Evolutionary conservation across 139 green algal genomes (phyloP), one percentile per base, ranked within the genome.

Genomic region (Tetradesmus lagerheimii): DNA sequence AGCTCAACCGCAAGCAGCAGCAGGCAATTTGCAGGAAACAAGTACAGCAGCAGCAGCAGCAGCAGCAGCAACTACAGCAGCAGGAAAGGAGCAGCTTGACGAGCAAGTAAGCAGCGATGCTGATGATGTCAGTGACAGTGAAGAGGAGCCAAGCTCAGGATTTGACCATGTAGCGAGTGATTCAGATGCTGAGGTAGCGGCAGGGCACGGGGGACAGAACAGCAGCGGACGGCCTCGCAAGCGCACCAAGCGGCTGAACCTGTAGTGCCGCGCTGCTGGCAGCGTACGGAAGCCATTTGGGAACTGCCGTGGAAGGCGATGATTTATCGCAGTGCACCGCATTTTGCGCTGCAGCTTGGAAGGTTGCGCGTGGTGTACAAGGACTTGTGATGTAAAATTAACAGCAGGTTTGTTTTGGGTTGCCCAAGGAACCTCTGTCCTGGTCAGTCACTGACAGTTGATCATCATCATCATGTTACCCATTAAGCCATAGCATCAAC

Each of bases 221-320:
- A 75, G 80, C 45, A 74, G n/a, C 12, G 82, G 82, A 23, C 71
- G 82, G 82, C 47, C 57, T 4, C 38, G 82, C 2, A 87, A 87
- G 20, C 53, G 53, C 35, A 57, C 82, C 9, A 87, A 87, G 57
- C 53, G 57, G 16, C 25, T 86, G 0, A 74, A 75, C 15, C 6
- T 84, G 79, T 84, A 45, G 53, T 12, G 6, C 75, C 1, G 75
- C 27, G 15, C 14, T 64, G 50, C 50, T 64, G 50, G 0, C 18
- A 5, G 53, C 15, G 53, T 1, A 4, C 16, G 9, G 53, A 25
- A n/a, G n/a, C n/a, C n/a, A n/a, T n/a, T n/a, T n/a, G n/a, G n/a
- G n/a, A n/a, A n/a, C n/a, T n/a, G n/a, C n/a, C n/a, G n/a, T n/a
- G n/a, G n/a, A n/a, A n/a, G n/a, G n/a, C n/a, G n/a, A n/a, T n/a